phyloP scores from a whole-genome alignment of 495 filamentous ascomycete species.

The Mytilinidion resinicola region DNA sequence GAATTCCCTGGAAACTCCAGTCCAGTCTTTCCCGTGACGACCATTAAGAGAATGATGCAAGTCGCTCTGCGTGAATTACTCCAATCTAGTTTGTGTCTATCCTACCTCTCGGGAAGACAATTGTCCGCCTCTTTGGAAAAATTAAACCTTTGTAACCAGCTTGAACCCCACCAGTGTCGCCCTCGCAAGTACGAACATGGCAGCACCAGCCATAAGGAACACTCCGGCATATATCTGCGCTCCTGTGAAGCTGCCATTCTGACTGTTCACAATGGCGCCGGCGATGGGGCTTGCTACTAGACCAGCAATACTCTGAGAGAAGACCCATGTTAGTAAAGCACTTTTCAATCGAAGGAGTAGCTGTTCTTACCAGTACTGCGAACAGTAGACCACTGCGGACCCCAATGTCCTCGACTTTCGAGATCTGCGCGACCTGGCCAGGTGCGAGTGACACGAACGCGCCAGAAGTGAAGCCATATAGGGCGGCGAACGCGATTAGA shows the following conservation, averaged over 20 bases:
- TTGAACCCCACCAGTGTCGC: slow-evolving; percentile 40
- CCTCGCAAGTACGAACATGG: slow-evolving; percentile 45
- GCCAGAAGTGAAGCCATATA: slow-evolving; percentile 70
- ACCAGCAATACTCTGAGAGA: slow-evolving; percentile 44
- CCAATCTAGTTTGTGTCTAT: no score
- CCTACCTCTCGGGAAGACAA: no score
- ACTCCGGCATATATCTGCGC: slow-evolving; percentile 64
- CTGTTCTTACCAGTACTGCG: slow-evolving; percentile 42
- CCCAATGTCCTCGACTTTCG: slow-evolving; percentile 66
- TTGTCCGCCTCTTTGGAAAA: no score
- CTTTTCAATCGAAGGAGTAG: no score
- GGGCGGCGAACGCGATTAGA: slow-evolving; percentile 56
- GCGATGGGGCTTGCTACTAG: slow-evolving; percentile 68
- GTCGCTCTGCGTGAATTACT: no score
- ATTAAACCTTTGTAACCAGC: slow-evolving; percentile 5
- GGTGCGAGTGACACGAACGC: slow-evolving; percentile 62
- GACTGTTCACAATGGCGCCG: slow-evolving; percentile 54
- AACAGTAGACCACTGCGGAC: slow-evolving; percentile 65
- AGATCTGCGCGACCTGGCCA: slow-evolving; percentile 62
- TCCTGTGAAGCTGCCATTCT: slow-evolving; percentile 51
- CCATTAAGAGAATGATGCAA: no score
- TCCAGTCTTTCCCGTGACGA: no score
- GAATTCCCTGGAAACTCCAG: no score
- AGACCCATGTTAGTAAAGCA: no score
- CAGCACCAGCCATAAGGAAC: slow-evolving; percentile 47